These are phyloP conservation scores for Kuraishia piskuri DNA, from an alignment of 805 yeast species.

Conservation along the genomic window DNA sequence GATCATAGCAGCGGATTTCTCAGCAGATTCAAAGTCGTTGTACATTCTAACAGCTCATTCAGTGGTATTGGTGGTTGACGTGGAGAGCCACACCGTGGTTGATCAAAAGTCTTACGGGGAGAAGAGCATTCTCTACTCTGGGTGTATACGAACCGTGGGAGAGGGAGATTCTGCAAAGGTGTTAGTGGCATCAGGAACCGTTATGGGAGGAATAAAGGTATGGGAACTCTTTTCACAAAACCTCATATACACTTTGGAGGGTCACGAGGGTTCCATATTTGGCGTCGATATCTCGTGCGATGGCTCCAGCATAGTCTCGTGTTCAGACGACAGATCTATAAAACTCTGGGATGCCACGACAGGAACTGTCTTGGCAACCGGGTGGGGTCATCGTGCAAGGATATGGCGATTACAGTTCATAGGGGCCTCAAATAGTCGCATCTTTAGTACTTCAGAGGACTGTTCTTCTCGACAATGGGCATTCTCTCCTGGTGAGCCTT, in stretches of 20 bases:
- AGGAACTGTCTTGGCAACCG: conserved; percentile 59
- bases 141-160: conserved; percentile 47
- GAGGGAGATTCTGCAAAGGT: conserved; percentile 26
- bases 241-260: conserved; percentile 47
- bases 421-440: conserved; percentile 20
- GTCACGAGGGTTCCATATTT: conserved; percentile 91
- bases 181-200: conserved; percentile 83
- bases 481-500: conserved; percentile 20
- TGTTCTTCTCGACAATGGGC: conserved; percentile 78
- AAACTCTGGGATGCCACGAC: conserved; percentile 57
- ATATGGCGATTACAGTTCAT: conserved; percentile 77
- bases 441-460: conserved; percentile 79
- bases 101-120: conserved; percentile 44
- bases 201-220: conserved; percentile 74
- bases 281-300: conserved; percentile 55
- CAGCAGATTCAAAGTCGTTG: conserved; percentile 25
- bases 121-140: conserved; percentile 82
- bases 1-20: conserved; percentile 59
- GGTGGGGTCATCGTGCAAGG: conserved; percentile 96
- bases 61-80: conserved; percentile 35
- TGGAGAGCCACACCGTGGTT: conserved; percentile 16
- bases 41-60: conserved; percentile 77
- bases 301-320: conserved; percentile 55
- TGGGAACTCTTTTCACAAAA: conserved; percentile 50
- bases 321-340: conserved; percentile 92